phyloP scores from a whole-genome alignment of 78 protist species.

The Dictyostelium firmibasis region DNA sequence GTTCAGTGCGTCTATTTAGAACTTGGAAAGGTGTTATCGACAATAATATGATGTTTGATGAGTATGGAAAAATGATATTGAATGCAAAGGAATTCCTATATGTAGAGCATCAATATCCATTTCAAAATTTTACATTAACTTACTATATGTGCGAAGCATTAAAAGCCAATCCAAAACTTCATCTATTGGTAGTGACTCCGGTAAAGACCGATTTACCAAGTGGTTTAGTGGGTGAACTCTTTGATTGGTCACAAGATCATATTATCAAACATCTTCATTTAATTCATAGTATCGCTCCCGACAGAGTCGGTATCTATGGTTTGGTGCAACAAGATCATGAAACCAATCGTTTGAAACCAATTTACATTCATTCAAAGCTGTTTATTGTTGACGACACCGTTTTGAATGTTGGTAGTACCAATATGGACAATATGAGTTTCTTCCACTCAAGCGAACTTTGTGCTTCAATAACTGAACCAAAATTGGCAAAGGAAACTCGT shows the following conservation, averaged over 20 bases:
- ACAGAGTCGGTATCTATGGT: constrained; percentile 86
- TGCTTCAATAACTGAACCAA: constrained; percentile 41
- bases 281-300: constrained; percentile 78
- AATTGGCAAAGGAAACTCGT: constrained; percentile 71
- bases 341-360: constrained; percentile 75
- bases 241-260: constrained; percentile 88
- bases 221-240: constrained; percentile 80
- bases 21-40: constrained; percentile 84
- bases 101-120: constrained; percentile 87
- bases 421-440: constrained; percentile 86
- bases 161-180: constrained; percentile 75
- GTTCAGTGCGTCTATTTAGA: constrained; percentile 68
- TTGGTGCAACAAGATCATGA: constrained; percentile 71
- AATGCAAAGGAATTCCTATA: constrained; percentile 80
- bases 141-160: constrained; percentile 83
- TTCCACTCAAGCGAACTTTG: constrained; percentile 77
- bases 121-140: constrained; percentile 81
- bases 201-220: constrained; percentile 84
- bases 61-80: constrained; percentile 67
- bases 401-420: constrained; percentile 74
- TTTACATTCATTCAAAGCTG: constrained; percentile 84
- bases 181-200: constrained; percentile 74
- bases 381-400: constrained; percentile 73
- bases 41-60: constrained; percentile 70
- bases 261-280: constrained; percentile 76